These are phyloP conservation scores for Coemansia furcata DNA, from an alignment of 192 early-diverging fungal species.

Conservation along the genomic window DNA sequence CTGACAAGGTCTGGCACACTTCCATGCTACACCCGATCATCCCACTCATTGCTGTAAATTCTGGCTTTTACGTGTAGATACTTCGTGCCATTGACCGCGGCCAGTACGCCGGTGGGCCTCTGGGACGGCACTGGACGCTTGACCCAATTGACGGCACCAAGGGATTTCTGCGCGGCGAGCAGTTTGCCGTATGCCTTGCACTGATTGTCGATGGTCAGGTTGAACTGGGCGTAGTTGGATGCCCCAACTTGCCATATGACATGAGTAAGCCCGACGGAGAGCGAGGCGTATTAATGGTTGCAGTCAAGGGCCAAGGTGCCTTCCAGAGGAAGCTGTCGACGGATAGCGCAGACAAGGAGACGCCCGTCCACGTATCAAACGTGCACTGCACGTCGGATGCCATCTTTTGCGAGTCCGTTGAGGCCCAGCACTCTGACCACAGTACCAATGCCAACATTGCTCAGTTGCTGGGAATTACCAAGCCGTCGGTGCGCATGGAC, in stretches of 20 bases:
- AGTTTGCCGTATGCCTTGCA: conserved; percentile 95
- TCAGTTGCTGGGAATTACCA: conserved; percentile 72
- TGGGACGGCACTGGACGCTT: conserved; percentile 79
- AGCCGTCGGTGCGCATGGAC: conserved; percentile 87
- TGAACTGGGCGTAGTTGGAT: conserved; percentile 85
- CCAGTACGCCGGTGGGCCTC: conserved; percentile 71
- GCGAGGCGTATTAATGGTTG: conserved; percentile 81
- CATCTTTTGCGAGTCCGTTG: conserved; percentile 93
- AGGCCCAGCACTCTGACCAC: conserved; percentile 88
- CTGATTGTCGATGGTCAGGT: conserved; percentile 88
- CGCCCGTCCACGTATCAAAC: conserved; percentile 56
- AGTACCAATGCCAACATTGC: conserved; percentile 76
- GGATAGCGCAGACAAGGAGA: conserved; percentile 42
- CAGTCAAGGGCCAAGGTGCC: conserved; percentile 84
- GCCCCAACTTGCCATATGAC: conserved; percentile 74
- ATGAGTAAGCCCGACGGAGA: conserved; percentile 59
- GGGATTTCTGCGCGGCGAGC: conserved; percentile 95
- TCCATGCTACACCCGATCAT: not conserved
- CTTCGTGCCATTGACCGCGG: conserved; percentile 89
- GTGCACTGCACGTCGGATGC: conserved; percentile 60
- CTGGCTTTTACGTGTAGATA: conserved; percentile 53
- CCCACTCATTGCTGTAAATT: conserved; percentile 20
- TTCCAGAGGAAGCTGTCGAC: conserved; percentile 63
- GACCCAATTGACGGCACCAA: conserved; percentile 97
- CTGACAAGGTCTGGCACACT: too few relatives aligned